Percentiles rank a stretch among this genome's conserved stretches.
phyloP scores from a whole-genome alignment of 345 rosid species.

The Pelargonium nanum region DNA sequence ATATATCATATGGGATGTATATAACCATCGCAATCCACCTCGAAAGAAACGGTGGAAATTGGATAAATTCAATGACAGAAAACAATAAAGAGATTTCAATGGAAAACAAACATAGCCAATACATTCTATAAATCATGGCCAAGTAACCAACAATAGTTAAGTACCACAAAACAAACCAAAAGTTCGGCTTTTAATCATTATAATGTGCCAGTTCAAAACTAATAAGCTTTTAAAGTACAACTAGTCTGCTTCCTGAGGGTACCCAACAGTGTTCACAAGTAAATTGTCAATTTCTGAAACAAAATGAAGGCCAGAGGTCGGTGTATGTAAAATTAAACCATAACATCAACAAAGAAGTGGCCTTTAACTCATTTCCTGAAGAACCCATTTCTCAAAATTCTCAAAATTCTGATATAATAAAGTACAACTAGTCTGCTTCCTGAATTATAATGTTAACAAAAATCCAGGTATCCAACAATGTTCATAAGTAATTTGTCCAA shows the following conservation, averaged over 20 bases:
- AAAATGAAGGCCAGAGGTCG: neutral
- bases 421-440: too few species aligned
- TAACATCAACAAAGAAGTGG: neutral
- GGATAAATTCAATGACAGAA: neutral
- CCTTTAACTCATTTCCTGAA: neutral
- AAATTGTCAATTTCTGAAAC: neutral
- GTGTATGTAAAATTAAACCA: neutral
- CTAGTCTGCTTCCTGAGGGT: too few species aligned
- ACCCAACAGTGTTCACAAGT: neutral
- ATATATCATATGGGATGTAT: too few species aligned
- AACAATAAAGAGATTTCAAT: neutral
- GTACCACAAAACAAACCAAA: too few species aligned
- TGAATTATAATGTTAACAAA: too few species aligned
- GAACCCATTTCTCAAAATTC: neutral
- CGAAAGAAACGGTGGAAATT: too few species aligned
- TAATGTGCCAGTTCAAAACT: neutral
- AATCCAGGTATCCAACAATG: too few species aligned
- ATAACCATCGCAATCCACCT: too few species aligned
- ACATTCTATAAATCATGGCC: neutral
- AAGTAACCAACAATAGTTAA: too few species aligned
- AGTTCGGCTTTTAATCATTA: neutral
- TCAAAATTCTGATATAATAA: too few species aligned
- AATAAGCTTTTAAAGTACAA: too few species aligned
- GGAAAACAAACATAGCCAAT: neutral
- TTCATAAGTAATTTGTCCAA: too few species aligned